phyloP scores from a whole-genome alignment of 2,329 filamentous ascomycete genomes.

The Fusarium kyushuense region DNA sequence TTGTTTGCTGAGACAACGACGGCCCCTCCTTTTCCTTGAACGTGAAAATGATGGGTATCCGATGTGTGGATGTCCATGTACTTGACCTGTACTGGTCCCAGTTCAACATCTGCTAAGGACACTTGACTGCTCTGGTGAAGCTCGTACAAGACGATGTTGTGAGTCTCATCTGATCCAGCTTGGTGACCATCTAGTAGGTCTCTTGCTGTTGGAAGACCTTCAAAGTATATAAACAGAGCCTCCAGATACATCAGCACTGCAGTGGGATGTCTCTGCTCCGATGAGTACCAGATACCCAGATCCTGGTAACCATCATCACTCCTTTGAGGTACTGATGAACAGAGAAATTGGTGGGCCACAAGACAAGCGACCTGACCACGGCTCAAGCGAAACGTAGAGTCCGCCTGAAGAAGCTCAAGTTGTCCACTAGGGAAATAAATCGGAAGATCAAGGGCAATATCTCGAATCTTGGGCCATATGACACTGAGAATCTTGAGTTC shows the following conservation, averaged over 20 bases:
- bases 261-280: constrained; percentile 48
- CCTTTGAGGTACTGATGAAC: constrained; percentile 41
- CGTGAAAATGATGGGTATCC: constrained; percentile 34
- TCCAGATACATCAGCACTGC: constrained; percentile 50
- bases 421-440: constrained; percentile 36
- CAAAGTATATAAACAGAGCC: constrained; percentile 50
- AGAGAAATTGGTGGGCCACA: constrained; percentile 51
- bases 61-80: constrained; percentile 46
- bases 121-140: constrained; percentile 24
- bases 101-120: background rate
- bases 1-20: constrained; percentile 53
- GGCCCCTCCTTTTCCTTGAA: constrained; percentile 45
- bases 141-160: constrained; percentile 35
- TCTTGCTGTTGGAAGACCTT: constrained; percentile 17
- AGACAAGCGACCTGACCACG: constrained; percentile 48
- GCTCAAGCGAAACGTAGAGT: constrained; percentile 35
- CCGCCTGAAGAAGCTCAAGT: constrained; percentile 35
- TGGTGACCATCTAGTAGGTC: constrained; percentile 5
- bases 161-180: accelerated
- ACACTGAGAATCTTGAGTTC: constrained; percentile 17
- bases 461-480: constrained; percentile 45
- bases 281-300: constrained; percentile 52
- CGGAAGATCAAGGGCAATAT: constrained; percentile 39
- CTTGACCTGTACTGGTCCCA: constrained; percentile 30
- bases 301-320: constrained; percentile 48